These are phyloP conservation scores for Kockovaella imperatae DNA, from an alignment of 768 basidiomycete genomes.

Conservation along the genomic window DNA sequence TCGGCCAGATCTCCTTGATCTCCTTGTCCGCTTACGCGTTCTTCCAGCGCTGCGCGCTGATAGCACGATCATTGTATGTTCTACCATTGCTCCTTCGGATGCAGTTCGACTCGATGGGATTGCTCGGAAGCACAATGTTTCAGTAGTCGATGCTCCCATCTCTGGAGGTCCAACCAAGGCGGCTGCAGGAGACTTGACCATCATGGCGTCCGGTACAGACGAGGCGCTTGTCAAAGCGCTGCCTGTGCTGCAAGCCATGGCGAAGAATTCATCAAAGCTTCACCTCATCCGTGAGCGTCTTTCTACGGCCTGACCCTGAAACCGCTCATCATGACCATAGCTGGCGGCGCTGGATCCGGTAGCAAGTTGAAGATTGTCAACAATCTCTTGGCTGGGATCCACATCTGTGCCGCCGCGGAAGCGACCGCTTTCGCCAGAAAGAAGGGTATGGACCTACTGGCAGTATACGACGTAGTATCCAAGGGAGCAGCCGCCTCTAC, in stretches of 20 bases:
- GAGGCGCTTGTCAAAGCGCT: constrained; percentile 15
- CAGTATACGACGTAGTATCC: constrained; percentile 29
- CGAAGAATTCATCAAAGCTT: constrained; percentile 14
- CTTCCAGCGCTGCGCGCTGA: constrained; percentile 15
- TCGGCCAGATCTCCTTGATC: too few species aligned
- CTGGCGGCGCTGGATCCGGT: constrained; percentile 32
- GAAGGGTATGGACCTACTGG: constrained; percentile 29
- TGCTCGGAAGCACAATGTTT: constrained; percentile 4
- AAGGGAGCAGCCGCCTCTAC: constrained; percentile 26
- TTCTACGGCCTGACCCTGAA: neutral
- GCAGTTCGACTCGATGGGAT: constrained; percentile 13
- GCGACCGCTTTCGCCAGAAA: constrained; percentile 27
- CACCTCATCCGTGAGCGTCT: constrained; percentile 27
- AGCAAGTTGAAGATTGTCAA: constrained; percentile 33
- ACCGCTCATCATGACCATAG: constrained; percentile 5
- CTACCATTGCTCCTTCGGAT: constrained; percentile 32
- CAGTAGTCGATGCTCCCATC: constrained; percentile 34
- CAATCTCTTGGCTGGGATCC: constrained; percentile 29
- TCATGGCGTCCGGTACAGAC: constrained; percentile 26
- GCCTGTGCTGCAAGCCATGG: constrained; percentile 22
- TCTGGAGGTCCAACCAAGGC: constrained; percentile 34
- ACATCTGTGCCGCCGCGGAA: constrained; percentile 30
- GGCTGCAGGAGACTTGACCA: constrained; percentile 28
- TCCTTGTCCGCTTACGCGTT: neutral
- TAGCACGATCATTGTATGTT: constrained; percentile 25